Base-by-base conservation (phyloP, 2,329 filamentous ascomycete genomes). In the Scortechinia acanthostroma region DNA sequence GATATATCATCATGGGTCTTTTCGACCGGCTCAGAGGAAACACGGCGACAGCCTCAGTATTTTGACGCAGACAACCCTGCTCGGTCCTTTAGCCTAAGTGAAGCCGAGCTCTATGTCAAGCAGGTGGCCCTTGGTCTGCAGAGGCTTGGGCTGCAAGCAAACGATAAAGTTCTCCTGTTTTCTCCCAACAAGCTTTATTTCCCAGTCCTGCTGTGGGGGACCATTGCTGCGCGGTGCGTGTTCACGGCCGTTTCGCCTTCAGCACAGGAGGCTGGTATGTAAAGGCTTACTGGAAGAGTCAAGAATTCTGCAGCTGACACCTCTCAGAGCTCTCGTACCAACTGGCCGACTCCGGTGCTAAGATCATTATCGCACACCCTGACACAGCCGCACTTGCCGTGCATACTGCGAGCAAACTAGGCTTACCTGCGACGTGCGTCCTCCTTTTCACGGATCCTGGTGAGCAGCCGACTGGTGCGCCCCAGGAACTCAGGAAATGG, bases 41-140 rank as follows among this genome's bases (percentile, higher is more conserved):
- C n/a, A n/a, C n/a, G n/a, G n/a, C n/a, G n/a, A n/a, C n/a, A n/a
- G n/a, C n/a, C n/a, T n/a, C n/a, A n/a, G n/a, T n/a, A n/a, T n/a
- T n/a, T n/a, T n/a, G n/a, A n/a, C n/a, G n/a, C n/a, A n/a, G n/a
- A n/a, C n/a, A n/a, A n/a, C n/a, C n/a, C n/a, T n/a, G n/a, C n/a
- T n/a, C n/a, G n/a, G n/a, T n/a, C n/a, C n/a, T n/a, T n/a, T n/a
- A n/a, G n/a, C n/a, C n/a, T n/a, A n/a, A n/a, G n/a, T n/a, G n/a
- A n/a, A n/a, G n/a, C n/a, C n/a, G n/a, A n/a, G n/a, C n/a, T n/a
- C n/a, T n/a, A n/a, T n/a, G 75, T 80, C 23, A 84, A 90, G 60
- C 80, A 86, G 14, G 64, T 93, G 22, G 88, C 86, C 1, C 69
- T 80, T 1, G 88, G 88, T 1, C 65, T 89, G 13, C 70, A 69